Base-by-base conservation (phyloP, 257 asterid genomes). In the Coffea canephora region DNA sequence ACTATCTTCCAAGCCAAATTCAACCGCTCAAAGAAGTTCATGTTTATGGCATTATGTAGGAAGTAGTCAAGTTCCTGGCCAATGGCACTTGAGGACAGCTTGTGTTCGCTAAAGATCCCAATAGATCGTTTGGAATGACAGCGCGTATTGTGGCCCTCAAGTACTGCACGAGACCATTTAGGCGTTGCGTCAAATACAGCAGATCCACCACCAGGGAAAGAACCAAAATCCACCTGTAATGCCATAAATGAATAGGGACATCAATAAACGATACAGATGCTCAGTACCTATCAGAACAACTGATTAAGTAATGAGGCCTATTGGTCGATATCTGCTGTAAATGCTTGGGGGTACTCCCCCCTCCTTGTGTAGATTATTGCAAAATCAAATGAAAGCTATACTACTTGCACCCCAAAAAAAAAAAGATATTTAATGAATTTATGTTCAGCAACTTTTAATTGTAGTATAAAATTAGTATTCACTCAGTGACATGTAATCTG, bases 1-100 rank as follows among this genome's bases (percentile, higher is more conserved):
- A 94, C 45, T 72, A 96, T 91, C 91, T 84, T 96, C 99, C 99
- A 96, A n/a, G 98, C 99, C 87, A 96, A 77, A 88, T 83, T 91
- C 79, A 96, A 75, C 48, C 99, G 92, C 76, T 96, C 97, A 0
- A 94, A 85, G 86, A 96, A 92, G 88, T 85, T 91, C 97, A 96
- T 84, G 84, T 83, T 87, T 71, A 91, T 84, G 14, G 92, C 90
- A 66, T 85, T 89, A 87, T 91, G 91, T 50, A 96, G 96, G 69
- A 92, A 91, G 81, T 81, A 86, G 82, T 96, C 97, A 39, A 90
- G 82, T 76, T 95, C 98, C 75, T 92, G 97, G 85, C 89, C 81
- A 64, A 86, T 73, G 76, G 95, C 80, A 74, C 81, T 87, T 71
- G 88, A 74, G 1, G 98, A 88, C 45, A 87, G 86, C 50, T 90